Percentiles rank a stretch among this genome's conserved stretches.
Evolutionary conservation across 331 rosid species (phyloP).

Genomic region (Acacia pycnantha): DNA sequence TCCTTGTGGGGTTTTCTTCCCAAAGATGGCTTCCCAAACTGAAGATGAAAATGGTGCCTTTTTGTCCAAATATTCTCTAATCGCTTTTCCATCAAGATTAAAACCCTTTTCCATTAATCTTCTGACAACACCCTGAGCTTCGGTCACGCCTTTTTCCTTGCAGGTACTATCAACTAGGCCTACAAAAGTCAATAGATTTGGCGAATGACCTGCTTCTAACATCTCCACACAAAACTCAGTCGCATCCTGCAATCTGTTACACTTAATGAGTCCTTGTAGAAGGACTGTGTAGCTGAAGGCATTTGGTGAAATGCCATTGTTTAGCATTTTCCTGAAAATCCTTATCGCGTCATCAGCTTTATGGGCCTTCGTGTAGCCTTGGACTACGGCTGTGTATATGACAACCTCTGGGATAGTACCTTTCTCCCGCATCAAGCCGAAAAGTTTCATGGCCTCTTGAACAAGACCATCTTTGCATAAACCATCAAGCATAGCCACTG

Average conservation of each 20-base stretch:
- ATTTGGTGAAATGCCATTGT: slow-evolving; percentile 68
- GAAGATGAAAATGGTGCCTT: slow-evolving; percentile 55
- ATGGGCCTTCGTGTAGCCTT: slow-evolving; percentile 76
- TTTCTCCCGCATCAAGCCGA: slow-evolving; percentile 82
- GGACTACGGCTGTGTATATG: slow-evolving; percentile 87
- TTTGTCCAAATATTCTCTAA: slow-evolving; percentile 68
- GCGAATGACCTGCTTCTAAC: slow-evolving; percentile 81
- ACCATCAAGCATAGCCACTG: slow-evolving; percentile 96
- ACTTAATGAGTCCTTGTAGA: slow-evolving; percentile 66
- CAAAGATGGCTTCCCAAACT: slow-evolving; percentile 80
- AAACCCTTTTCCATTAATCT: slow-evolving; percentile 70
- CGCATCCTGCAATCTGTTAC: slow-evolving; percentile 54
- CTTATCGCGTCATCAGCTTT: slow-evolving; percentile 72
- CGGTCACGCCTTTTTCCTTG: slow-evolving; percentile 61
- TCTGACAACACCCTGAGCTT: slow-evolving; percentile 52
- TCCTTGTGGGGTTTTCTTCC: slow-evolving; percentile 48
- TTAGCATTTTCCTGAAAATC: slow-evolving; percentile 90
- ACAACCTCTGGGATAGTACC: slow-evolving; percentile 93
- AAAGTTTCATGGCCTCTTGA: slow-evolving; percentile 92
- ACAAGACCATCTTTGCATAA: slow-evolving; percentile 90
- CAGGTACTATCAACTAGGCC: slow-evolving; percentile 65
- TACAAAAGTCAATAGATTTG: slow-evolving; percentile 70
- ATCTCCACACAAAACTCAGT: slow-evolving; percentile 70
- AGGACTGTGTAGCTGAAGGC: slow-evolving; percentile 74
- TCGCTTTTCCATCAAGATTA: slow-evolving; percentile 63